Base-by-base conservation (phyloP, 176 grass and related monocot genomes). In the Lolium multiflorum region DNA sequence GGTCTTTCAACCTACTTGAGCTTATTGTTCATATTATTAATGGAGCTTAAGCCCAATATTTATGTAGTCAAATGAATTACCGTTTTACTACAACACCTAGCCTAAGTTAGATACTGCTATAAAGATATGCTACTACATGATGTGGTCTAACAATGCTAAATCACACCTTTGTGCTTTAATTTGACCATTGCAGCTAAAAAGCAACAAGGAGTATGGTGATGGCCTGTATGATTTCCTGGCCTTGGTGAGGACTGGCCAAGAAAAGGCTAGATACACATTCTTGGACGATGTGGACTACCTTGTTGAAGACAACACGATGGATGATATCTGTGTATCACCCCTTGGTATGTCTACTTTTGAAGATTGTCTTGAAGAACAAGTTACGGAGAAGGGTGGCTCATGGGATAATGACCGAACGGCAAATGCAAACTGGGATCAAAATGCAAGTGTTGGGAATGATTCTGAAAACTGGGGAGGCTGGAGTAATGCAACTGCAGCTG, bases 191-290 rank as follows among this genome's bases (percentile, higher is more conserved):
- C 87, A 99, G 97, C 78, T 96, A 73, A 88, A 83, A 86, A 86
- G 78, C 50, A 89, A 90, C 55, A 89, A 96, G 82, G 84, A 92
- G 6, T 91, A 78, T 61, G 94, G 94, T 78, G 93, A 96, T 68
- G 92, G 90, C 15, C 49, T 98, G 7, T 98, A 98, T 15, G 97
- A 98, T 65, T 96, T 96, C 87, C 86, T 98, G 69, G 87, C 92
- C 21, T 80, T 96, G 74, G 92, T 98, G 64, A 90, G 90, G 63
- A 94, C 87, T 0, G 86, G 82, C 71, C 84, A 94, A 91, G 88
- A 88, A 78, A 89, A 92, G 46, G 76, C 77, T 55, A 84, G 62
- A 21, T 79, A 82, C 76, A 79, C 80, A 73, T 99, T 88, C 79
- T 87, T 92, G 20, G 84, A 89, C 48, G 97, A 99, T 87, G 89